These are phyloP conservation scores for Starmerella apis DNA, from an alignment of 805 yeast genomes.

Conservation along the genomic window DNA sequence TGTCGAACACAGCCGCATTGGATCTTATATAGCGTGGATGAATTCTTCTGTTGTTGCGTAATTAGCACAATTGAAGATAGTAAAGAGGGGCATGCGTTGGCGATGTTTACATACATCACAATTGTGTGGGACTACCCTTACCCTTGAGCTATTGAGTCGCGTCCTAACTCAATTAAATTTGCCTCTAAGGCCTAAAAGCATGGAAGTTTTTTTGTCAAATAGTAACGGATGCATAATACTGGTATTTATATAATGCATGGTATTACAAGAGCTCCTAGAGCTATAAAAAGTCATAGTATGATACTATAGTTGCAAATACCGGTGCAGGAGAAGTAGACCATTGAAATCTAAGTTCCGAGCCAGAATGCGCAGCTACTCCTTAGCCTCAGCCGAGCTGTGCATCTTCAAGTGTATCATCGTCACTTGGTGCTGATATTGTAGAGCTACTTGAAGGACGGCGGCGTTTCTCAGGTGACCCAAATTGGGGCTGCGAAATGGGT, in stretches of 20 bases:
- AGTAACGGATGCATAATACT: not conserved
- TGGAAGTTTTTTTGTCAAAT: no score
- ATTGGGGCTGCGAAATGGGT: slow-evolving; percentile 24
- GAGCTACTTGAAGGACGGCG: slow-evolving; percentile 32
- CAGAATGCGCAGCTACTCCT: no score
- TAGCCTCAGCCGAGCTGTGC: not conserved
- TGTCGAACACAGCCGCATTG: not conserved
- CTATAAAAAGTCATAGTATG: no score
- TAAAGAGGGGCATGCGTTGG: not conserved
- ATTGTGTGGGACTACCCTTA: not conserved
- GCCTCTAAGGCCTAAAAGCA: no score
- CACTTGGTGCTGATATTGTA: slow-evolving; percentile 31
- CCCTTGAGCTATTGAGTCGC: not conserved
- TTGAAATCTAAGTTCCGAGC: no score
- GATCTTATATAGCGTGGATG: not conserved
- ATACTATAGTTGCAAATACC: not conserved
- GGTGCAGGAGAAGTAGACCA: not conserved
- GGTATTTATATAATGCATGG: not conserved
- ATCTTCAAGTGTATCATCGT: slow-evolving; percentile 28
- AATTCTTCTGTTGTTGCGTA: no score
- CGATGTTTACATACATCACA: not conserved
- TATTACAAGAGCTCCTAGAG: no score
- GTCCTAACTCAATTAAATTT: not conserved
- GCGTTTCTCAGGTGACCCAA: slow-evolving; percentile 19
- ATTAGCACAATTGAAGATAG: no score